Base-by-base conservation (phyloP, 139 green algal species). In the Pycnococcus provasolii region DNA sequence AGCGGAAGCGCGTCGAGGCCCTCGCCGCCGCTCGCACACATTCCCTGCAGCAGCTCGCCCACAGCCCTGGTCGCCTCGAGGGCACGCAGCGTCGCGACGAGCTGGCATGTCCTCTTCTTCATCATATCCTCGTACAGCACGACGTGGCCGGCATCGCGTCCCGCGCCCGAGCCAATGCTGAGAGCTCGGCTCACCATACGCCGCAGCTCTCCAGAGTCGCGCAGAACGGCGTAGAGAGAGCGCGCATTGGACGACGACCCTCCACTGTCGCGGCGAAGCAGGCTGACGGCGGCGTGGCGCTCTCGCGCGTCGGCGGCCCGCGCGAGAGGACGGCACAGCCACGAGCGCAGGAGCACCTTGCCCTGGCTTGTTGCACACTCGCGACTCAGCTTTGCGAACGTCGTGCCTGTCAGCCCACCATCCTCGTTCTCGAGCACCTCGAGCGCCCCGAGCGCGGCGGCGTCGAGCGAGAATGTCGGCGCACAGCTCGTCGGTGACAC, bases 101-200 rank as follows among this genome's bases (percentile, higher is more conserved):
- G 26, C 26, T 26, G 26, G 26, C 26, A 26, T 26, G 26, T 26
- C 26, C 26, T 26, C 26, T 26, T 26, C 26, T 26, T 26, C 26
- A 26, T 26, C 26, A 26, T 26, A 66, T 96, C 90, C 77, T 99
- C 93, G 64, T 99, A 98, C 62, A 97, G 84, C 2, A 99, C 78
- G 6, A 98, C 93, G 57, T 89, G 70, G 0, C 78, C 74, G 2
- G 91, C 86, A 52, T 96, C 82, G 3, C 90, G 74, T 3, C 81
- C 83, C 15, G 50, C 73, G 39, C 84, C 60, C 42, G 57, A 69
- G 67, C 62, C 44, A 74, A 58, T 1, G 64, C 77, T 39, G 46
- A 47, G 3, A 68, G 97, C 73, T 13, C 93, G 78, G 4, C 86
- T 82, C 7, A 98, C 47, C 1, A 79, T 69, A 0, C 93, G 82